Evolutionary conservation across 108 stramenopile species (phyloP), one percentile per base, ranked within the genome.

Genomic region (Cyclotella atomus): DNA sequence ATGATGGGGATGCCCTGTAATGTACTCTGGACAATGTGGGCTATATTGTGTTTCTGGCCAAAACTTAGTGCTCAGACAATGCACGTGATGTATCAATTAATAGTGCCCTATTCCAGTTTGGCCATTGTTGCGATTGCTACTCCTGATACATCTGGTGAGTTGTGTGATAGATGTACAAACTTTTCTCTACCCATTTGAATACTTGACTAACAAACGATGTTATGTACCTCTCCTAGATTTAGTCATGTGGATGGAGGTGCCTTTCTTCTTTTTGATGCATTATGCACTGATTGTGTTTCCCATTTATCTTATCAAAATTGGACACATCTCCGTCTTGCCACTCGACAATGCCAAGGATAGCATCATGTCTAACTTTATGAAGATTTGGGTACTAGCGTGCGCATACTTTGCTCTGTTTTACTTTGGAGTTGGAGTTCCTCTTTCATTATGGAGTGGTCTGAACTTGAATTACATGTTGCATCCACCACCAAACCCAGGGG

Each of bases 381-480:
- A 66, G 60, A 78, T 77, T 56, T 83, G 73, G 77, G 38, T 49
- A 10, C 46, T 83, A n/a, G 53, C 82, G 1, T 75, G 77, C 55
- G 73, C 82, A 7, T 79, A 65, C 33, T 83, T 83, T 46, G 73
- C 65, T 23, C 73, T 83, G 0, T 83, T 83, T 45, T 83, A 83
- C 73, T 78, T 83, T 57, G 82, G 77, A 20, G 43, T 67, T 32
- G 82, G 56, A 19, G 47, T 50, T 35, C 82, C 82, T 2, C 34
- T 83, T 7, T 76, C 77, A 32, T 44, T 83, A 34, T 20, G 41
- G 6, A 53, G 12, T 46, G 82, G 82, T 2, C 33, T 83, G 9
- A 83, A 83, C 61, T 29, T 83, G 66, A 83, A 83, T 66, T 83
- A 83, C 33, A 83, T 83, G 82, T 55, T 83, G 6, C 65, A 65